These are phyloP conservation scores for Dioscorea alata DNA, from an alignment of 106 monocot genomes.

Conservation along the genomic window DNA sequence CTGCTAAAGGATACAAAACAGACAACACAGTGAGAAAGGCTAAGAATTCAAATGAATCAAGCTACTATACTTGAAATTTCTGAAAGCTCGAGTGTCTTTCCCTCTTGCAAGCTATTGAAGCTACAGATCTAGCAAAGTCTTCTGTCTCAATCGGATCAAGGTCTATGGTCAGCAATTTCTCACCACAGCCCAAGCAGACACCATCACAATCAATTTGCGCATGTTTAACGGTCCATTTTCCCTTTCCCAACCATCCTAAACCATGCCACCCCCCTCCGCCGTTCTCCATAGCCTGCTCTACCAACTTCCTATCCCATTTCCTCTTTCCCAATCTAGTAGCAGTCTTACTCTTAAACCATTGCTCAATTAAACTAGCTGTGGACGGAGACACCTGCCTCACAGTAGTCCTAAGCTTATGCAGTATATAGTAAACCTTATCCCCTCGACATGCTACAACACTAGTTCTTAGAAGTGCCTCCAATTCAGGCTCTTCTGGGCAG, in stretches of 20 bases:
- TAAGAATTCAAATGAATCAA: no score
- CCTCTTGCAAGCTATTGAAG: slow-evolving; percentile 56
- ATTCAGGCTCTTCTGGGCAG: slow-evolving; percentile 58
- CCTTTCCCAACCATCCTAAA: slow-evolving; percentile 73
- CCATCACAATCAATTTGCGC: slow-evolving; percentile 39
- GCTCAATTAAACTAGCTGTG: slow-evolving; percentile 46
- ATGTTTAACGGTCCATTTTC: slow-evolving; percentile 52
- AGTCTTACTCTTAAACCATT: slow-evolving; percentile 57
- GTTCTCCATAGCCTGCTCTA: slow-evolving; percentile 42
- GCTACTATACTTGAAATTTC: slow-evolving; percentile 51
- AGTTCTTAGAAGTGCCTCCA: slow-evolving; percentile 52
- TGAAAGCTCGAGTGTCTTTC: slow-evolving; percentile 60
- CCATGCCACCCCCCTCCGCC: slow-evolving; percentile 90
- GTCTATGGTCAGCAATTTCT: slow-evolving; percentile 64
- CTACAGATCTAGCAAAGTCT: slow-evolving; percentile 52
- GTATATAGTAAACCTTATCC: slow-evolving; percentile 55
- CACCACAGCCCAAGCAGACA: slow-evolving; percentile 45
- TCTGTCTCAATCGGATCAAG: slow-evolving; percentile 74
- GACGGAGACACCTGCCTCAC: slow-evolving; percentile 57
- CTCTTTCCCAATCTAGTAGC: slow-evolving; percentile 69
- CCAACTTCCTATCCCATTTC: slow-evolving; percentile 31
- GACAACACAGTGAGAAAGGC: no score
- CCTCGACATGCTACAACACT: slow-evolving; percentile 37
- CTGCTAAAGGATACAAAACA: no score
- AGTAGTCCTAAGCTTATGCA: slow-evolving; percentile 62